These are phyloP conservation scores for apple (Malus domestica) DNA, from an alignment of 306 rosid genomes.

Conservation along the genomic window ASM211411v1 NC_041790.1:34282001-34282500, in stretches of 20 bases:
- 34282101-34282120: too few species aligned
- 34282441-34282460: slow-evolving; percentile 48
- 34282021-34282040: too few species aligned
- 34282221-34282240: neutral
- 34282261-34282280: slow-evolving; percentile 12
- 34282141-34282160: neutral
- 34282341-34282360: neutral
- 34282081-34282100: too few species aligned
- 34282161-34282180: neutral
- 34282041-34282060: too few species aligned
- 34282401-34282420: slow-evolving; percentile 56
- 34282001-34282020: too few species aligned
- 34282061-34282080: too few species aligned
- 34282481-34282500: too few species aligned
- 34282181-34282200: too few species aligned
- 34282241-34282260: slow-evolving; percentile 15
- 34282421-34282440: slow-evolving; percentile 47
- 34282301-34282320: neutral
- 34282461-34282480: slow-evolving; percentile 10
- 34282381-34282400: slow-evolving; percentile 42
- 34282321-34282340: neutral
- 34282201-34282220: neutral
- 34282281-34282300: neutral
- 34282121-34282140: too few species aligned
- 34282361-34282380: neutral